Evolutionary conservation across 1,284 basidiomycete genomes (phyloP), one percentile per base, ranked within the genome.

Genomic region (Ganoderma leucocontextum): DNA sequence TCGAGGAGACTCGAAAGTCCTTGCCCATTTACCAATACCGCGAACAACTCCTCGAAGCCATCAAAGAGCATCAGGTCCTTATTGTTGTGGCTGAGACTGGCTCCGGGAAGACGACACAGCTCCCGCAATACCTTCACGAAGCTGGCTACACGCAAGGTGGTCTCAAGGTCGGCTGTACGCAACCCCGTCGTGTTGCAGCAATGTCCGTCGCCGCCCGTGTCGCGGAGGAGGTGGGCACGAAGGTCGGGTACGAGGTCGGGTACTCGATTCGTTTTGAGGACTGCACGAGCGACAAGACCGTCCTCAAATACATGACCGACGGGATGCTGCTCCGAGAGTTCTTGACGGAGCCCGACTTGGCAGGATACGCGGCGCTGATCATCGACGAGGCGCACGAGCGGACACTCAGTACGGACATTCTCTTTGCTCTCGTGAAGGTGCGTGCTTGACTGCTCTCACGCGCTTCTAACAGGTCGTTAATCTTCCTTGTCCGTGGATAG

Each of bases 261-360:
- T 99, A 99, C 81, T 96, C 95, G 39, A 99, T 99, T 75, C 95
- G 98, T 42, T 99, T 99, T 82, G 98, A 99, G 81, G 97, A 99
- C 80, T 98, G 96, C 81, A 99, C 98, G 12, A 97, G 95, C 81
- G 96, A 97, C 85, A 99, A 96, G 85, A 98, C 97, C 2, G 92
- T 96, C 44, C 85, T 99, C 77, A 98, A 99, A 82, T 98, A 97
- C 81, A 97, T 98, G 97, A 98, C 96, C 59, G 97, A 98, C 78
- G 97, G 97, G 59, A 98, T 98, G 96, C 85, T 98, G n/a, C 82
- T 98, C 59, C 89, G 97, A 77, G 96, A 98, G 81, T 98, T 98
- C 80, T 82, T 99, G 77, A 98, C 96, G 10, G 97, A 98, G 79
- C 96, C 96, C 0, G 95, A 97, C 83, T 81, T 99, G 68, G 96